Base-by-base conservation (phyloP, 495 filamentous ascomycete genomes). In the Diplogelasinospora grovesii region DNA sequence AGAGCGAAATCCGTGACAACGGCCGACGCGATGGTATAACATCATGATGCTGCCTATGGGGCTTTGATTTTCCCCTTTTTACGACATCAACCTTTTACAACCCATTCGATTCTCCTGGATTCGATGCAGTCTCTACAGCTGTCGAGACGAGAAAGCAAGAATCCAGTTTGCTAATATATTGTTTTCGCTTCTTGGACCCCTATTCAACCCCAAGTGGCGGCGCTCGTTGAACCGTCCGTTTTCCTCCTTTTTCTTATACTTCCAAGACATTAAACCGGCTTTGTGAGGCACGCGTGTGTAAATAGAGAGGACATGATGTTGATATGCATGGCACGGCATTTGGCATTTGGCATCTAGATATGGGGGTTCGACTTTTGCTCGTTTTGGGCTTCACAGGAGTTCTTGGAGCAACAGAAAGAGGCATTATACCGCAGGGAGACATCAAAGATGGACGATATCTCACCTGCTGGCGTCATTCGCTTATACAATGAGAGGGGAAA, bases 291-390 rank as follows among this genome's bases (percentile, higher is more conserved):
- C 34, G 58, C 38, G 54, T 55, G 64, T 70, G 65, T 65, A 67
- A 58, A 69, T 66, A 66, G 56, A 66, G 60, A 61, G 59, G 55
- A 63, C 58, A 60, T 69, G 60, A 65, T 69, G 64, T 70, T 67
- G 68, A 67, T 64, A 69, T 67, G 66, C 66, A 71, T 68, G 64
- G 68, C 64, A 70, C 58, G 64, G 65, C 66, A 69, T 61, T n/a
- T 51, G 66, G 65, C 59, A 63, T 61, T 69, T 68, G 61, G 65
- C 66, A 68, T 69, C 61, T 71, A 71, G 68, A 71, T 63, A 56
- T 57, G 57, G 64, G 56, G 59, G 50, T 48, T 60, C 41, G 36
- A 45, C 14, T 47, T 49, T 43, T 40, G 18, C 38, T 52, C 44
- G 39, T 39, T 39, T 45, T 47, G 56, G 60, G 62, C 52, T 61